Evolutionary conservation across 257 asterid genomes (phyloP), one percentile per base, ranked within the genome.

Genomic region (Linaria vulgaris): DNA sequence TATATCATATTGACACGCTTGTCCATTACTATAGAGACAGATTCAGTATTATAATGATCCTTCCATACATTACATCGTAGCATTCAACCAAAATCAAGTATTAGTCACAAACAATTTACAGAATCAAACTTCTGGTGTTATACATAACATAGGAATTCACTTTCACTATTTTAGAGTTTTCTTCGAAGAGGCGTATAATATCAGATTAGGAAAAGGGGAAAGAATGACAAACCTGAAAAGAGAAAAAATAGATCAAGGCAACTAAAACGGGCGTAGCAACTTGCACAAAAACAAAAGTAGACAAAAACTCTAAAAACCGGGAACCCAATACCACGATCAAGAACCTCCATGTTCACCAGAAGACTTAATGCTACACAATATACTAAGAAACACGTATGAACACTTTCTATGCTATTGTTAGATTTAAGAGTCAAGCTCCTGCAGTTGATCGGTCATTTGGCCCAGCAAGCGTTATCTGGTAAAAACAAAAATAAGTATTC

Each of bases 401-500:
- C 79, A 82, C 38, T 59, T 65, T 76, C 76, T 67, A 66, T 24
- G 61, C 20, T 64, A 51, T 61, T 30, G 50, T 61, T 41, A 53
- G 69, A 30, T 48, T 12, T 47, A 56, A 48, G 23, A 37, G 44
- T 69, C 71, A 82, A 56, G 73, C 58, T 57, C 78, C 82, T 13
- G 49, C 49, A 47, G 94, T 77, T 23, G 83, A 79, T 69, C 85
- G 74, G 69, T 92, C 94, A 6, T 78, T 92, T 5, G 98, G 97
- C 39, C 98, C 97, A 0, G 83, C 84, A 25, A 92, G 88, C 72
- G 64, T 76, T 59, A 88, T 85, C 98, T 92, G 91, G 66, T 54
- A n/a, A n/a, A n/a, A n/a, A 16, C 47, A 38, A 63, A 47, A 47
- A 47, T 12, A 13, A 57, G 63, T 24, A 67, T 19, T 16, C 34